Conservation (phyloP, 1,139 yeast genomes). For the Meyerozyma carpophila region DNA sequence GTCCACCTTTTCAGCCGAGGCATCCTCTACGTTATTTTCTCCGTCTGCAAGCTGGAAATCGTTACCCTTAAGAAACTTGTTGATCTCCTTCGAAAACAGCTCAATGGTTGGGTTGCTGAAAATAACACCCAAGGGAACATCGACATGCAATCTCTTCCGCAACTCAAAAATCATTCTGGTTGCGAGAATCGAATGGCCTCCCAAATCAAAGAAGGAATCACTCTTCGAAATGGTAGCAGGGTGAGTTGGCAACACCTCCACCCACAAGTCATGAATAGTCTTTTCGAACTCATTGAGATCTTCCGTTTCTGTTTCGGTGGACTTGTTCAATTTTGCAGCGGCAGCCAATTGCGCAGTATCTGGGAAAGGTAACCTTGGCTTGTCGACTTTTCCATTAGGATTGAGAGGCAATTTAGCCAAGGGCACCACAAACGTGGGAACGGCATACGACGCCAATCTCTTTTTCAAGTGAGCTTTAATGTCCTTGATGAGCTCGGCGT, state of each 20-base stretch:
- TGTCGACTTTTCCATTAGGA: conserved; percentile 98
- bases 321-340: conserved; percentile 43
- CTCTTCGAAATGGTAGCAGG: conserved; percentile 72
- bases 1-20: conserved; percentile 25
- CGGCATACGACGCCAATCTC: conserved; percentile 88
- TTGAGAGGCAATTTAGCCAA: conserved; percentile 81
- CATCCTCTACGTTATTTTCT: conserved; percentile 18
- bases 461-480: conserved; percentile 78
- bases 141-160: conserved; percentile 70
- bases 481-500: conserved; percentile 72
- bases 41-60: conserved; percentile 40
- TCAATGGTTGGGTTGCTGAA: conserved; percentile 85
- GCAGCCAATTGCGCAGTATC: conserved; percentile 76
- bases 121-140: conserved; percentile 83
- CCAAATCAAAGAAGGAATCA: conserved; percentile 94
- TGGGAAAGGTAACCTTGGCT: conserved; percentile 95
- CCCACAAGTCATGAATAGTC: conserved; percentile 76
- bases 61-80: conserved; percentile 45
- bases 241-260: conserved; percentile 73
- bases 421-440: conserved; percentile 89
- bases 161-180: conserved; percentile 95
- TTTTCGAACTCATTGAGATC: conserved; percentile 58
- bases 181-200: conserved; percentile 96
- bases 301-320: conserved; percentile 32
- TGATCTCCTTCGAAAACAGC: conserved; percentile 71